Evolutionary conservation across 352 stramenopile genomes (phyloP).

Genomic region (Globisporangium heterothallicum): DNA sequence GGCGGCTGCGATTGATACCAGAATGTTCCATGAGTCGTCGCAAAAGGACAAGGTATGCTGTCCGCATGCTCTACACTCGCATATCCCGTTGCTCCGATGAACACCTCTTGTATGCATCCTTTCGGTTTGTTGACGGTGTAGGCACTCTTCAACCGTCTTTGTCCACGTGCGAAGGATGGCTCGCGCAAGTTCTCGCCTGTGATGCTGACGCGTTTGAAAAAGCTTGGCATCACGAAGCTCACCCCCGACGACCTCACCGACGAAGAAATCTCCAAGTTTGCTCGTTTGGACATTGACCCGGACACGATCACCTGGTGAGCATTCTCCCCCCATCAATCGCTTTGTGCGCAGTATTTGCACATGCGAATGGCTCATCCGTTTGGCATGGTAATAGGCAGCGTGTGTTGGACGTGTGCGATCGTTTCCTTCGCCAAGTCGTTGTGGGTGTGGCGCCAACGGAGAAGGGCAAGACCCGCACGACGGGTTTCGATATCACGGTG

Average conservation of each 20-base stretch:
- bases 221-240: constrained; percentile 92
- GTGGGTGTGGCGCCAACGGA: constrained; percentile 89
- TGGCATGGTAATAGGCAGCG: constrained; percentile 84
- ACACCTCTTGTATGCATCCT: not conserved
- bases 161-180: constrained; percentile 77
- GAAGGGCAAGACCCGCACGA: constrained; percentile 77
- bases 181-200: constrained; percentile 83
- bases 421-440: constrained; percentile 90
- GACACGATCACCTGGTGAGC: constrained; percentile 79
- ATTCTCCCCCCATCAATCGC: not conserved
- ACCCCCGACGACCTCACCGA: constrained; percentile 91
- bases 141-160: constrained; percentile 83
- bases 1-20: constrained; percentile 95
- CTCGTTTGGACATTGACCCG: constrained; percentile 94
- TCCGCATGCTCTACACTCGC: not conserved
- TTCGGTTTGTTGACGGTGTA: not conserved
- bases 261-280: constrained; percentile 92
- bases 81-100: too few species aligned
- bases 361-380: too few species aligned
- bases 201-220: constrained; percentile 92
- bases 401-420: constrained; percentile 97
- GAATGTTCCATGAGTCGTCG: constrained; percentile 96
- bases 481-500: constrained; percentile 87
- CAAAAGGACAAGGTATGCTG: constrained; percentile 53
- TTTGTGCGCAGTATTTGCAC: not conserved